Conservation (phyloP, 2,329 filamentous ascomycete genomes). For the Colletotrichum acutatum region DNA sequence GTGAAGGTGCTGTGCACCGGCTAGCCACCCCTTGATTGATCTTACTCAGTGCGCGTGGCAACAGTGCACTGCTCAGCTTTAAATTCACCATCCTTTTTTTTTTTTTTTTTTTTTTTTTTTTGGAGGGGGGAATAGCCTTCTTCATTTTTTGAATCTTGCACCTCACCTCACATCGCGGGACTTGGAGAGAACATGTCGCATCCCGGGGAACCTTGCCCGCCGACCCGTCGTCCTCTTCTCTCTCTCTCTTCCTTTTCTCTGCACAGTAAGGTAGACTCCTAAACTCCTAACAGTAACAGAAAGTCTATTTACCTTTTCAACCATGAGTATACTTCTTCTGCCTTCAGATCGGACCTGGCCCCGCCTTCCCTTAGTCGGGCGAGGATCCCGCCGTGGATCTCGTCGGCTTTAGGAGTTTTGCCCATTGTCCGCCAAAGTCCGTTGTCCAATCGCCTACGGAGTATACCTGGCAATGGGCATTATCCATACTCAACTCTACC, state of each 20-base stretch:
- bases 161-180: background rate
- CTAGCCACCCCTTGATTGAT: background rate
- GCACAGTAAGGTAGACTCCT: background rate
- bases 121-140: slow-evolving; percentile 9
- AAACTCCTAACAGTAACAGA: no score
- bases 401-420: background rate
- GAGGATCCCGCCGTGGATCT: background rate
- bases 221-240: background rate
- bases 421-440: background rate
- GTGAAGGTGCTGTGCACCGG: background rate
- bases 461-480: background rate
- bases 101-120: background rate
- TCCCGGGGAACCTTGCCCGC: slow-evolving; percentile 21
- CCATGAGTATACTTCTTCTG: background rate
- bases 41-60: slow-evolving; percentile 19
- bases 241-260: background rate
- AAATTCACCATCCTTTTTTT: slow-evolving; percentile 7
- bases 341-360: background rate
- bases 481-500: no score
- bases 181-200: slow-evolving; percentile 5
- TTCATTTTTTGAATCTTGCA: background rate
- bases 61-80: slow-evolving; percentile 7
- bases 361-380: background rate
- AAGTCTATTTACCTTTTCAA: background rate
- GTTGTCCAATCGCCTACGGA: background rate